Percentiles rank a stretch among this genome's conserved stretches.
These are phyloP conservation scores for Phytophthora niederhauseri DNA, from an alignment of 352 stramenopile species.

Conservation along the genomic window DNA sequence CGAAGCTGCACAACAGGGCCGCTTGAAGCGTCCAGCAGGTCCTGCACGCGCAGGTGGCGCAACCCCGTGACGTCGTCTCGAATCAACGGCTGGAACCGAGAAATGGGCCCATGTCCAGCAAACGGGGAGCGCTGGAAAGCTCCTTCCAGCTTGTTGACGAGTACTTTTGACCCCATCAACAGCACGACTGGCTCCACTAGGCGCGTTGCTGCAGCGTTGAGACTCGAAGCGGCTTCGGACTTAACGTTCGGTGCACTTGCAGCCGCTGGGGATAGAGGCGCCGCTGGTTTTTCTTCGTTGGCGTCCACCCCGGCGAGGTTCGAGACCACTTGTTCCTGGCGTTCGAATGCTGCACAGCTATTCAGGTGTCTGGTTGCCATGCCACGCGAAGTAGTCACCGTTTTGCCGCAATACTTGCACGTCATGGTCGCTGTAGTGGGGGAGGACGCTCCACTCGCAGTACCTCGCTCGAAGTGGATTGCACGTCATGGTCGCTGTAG, in stretches of 20 bases:
- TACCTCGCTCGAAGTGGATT: too few relatives aligned
- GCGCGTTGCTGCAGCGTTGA: background rate
- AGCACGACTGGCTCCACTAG: constrained; percentile 13
- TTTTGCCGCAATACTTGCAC: constrained; percentile 29
- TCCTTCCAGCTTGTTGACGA: constrained; percentile 32
- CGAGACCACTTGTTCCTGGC: background rate
- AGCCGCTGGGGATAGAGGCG: background rate
- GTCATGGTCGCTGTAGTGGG: constrained; percentile 1
- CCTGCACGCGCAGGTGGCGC: constrained; percentile 27
- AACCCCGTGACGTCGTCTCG: constrained; percentile 34
- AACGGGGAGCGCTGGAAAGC: constrained; percentile 28
- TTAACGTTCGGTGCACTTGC: background rate
- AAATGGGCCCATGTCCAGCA: constrained; percentile 27
- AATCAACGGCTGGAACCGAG: constrained; percentile 43
- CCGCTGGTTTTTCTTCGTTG: constrained; percentile 3
- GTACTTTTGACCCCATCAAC: constrained; percentile 37
- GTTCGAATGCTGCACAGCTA: constrained; percentile 1
- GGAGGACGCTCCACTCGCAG: background rate
- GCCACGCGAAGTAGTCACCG: constrained; percentile 17
- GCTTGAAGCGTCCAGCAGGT: constrained; percentile 34
- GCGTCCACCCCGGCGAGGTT: constrained; percentile 3
- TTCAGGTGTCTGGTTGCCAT: constrained; percentile 20
- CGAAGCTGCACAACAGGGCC: constrained; percentile 23
- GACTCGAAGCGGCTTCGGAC: background rate
- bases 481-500: constrained; percentile 11